Evolutionary conservation across 2,329 filamentous ascomycete genomes (phyloP), one percentile per base, ranked within the genome.

Genomic region (Fonsecaea erecta): DNA sequence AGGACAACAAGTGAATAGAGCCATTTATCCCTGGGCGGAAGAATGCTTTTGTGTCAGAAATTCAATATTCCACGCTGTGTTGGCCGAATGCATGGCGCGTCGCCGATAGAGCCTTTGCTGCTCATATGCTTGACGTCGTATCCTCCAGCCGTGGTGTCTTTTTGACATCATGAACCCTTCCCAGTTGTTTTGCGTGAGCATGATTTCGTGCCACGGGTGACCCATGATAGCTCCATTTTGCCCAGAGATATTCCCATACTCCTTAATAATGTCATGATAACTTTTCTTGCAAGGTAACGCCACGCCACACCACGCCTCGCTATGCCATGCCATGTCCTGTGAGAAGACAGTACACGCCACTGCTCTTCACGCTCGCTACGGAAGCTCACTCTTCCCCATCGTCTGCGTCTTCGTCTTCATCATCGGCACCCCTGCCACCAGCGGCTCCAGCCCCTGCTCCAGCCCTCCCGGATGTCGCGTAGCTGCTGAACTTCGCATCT

Each of bases 321-420:
- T n/a, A n/a, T n/a, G n/a, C n/a, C 16, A 52, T 26, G 43, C 43
- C 43, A 48, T 48, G 43, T 11, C 43, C 2, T 48, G 43, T 18
- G 21, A n/a, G n/a, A 21, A 46, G 8, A 46, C n/a, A 46, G 40
- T 24, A 52, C n/a, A 18, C 4, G 24, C 3, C 21, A 37, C n/a
- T 37, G 9, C 21, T 32, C 40, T 28, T 26, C 9, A 24, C n/a
- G 26, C 21, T 43, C 28, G 28, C 11, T 35, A 9, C 28, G 35
- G 9, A 6, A n/a, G 2, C 24, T 68, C 60, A 69, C 14, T 71
- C 65, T 1, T 65, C 69, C 79, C 87, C 86, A 83, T 69, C 86
- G 82, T 69, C 73, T 40, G 69, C 74, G 65, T 79, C 76, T 51
- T 76, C 74, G 32, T 70, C 70, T 8, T 61, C 63, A n/a, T 64